Evolutionary conservation across 2,329 filamentous ascomycete species (phyloP).

Genomic region (Trichophyton mentagrophytes): DNA sequence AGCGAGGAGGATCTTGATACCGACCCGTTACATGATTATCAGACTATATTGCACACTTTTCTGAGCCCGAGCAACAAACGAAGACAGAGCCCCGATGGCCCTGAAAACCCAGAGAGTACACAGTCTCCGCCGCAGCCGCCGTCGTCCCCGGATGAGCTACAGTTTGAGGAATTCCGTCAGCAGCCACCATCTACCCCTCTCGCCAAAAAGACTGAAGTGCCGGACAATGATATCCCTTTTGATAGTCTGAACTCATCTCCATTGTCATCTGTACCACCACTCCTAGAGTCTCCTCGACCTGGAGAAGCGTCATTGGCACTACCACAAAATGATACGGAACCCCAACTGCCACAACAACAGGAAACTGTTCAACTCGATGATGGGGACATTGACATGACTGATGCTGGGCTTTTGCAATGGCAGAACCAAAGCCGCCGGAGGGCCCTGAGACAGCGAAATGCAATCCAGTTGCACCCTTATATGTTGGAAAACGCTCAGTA

Average conservation of each 20-base stretch:
- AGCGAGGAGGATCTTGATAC: not conserved
- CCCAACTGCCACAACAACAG: not conserved
- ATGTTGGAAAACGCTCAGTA: slow-evolving; percentile 35
- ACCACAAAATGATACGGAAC: not conserved
- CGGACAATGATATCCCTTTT: not conserved
- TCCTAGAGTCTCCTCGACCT: slow-evolving; percentile 3
- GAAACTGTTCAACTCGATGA: not conserved
- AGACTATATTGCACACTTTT: not conserved
- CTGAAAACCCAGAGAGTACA: not conserved
- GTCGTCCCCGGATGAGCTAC: slow-evolving; percentile 29
- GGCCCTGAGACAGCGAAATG: slow-evolving; percentile 33
- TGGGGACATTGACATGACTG: not conserved
- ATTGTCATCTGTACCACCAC: slow-evolving; percentile 26
- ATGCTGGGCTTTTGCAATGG: not conserved
- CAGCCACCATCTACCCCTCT: slow-evolving; percentile 6
- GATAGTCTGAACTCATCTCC: slow-evolving; percentile 21
- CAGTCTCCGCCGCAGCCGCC: not conserved
- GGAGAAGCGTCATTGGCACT: not conserved
- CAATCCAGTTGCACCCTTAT: slow-evolving; percentile 39
- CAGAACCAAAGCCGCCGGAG: slow-evolving; percentile 14
- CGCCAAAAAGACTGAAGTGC: not conserved
- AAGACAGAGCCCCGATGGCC: not conserved
- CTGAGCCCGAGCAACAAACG: not conserved
- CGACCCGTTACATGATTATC: not conserved
- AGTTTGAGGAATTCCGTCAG: slow-evolving; percentile 17